Percentiles rank a stretch among this genome's conserved stretches.
Conservation (phyloP, 2,329 filamentous ascomycete genomes). For the Aspergillus caelatus region DNA sequence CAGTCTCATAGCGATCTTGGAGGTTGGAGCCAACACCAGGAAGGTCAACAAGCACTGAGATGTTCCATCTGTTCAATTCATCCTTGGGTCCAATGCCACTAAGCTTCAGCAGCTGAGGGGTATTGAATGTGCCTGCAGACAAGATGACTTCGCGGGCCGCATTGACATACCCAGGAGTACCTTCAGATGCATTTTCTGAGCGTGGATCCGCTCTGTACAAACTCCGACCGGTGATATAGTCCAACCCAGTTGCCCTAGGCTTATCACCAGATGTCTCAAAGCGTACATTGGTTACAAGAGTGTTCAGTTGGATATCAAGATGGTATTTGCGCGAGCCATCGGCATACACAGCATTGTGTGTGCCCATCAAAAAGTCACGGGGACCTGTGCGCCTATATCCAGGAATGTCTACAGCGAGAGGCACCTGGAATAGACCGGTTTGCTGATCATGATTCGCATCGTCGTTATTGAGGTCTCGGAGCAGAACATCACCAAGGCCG, state of each 20-base stretch:
- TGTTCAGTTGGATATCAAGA: slow-evolving; percentile 56
- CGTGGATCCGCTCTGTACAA: slow-evolving; percentile 51
- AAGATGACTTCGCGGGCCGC: slow-evolving; percentile 43
- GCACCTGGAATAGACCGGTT: slow-evolving; percentile 60
- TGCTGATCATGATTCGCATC: slow-evolving; percentile 48
- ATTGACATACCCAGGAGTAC: slow-evolving; percentile 36
- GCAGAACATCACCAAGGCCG: slow-evolving; percentile 50
- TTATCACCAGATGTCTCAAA: slow-evolving; percentile 42
- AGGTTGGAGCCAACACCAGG: slow-evolving; percentile 66
- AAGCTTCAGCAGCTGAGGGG: slow-evolving; percentile 65
- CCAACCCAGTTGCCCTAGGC: slow-evolving; percentile 50
- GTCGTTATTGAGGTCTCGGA: slow-evolving; percentile 57
- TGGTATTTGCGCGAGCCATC: slow-evolving; percentile 58
- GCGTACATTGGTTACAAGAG: slow-evolving; percentile 48
- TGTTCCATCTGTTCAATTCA: slow-evolving; percentile 55
- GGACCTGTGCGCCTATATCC: slow-evolving; percentile 55
- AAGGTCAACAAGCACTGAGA: slow-evolving; percentile 56
- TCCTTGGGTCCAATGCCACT: slow-evolving; percentile 60
- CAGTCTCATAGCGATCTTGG: slow-evolving; percentile 63
- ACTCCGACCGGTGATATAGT: slow-evolving; percentile 49
- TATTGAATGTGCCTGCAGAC: slow-evolving; percentile 61
- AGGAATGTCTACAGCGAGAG: slow-evolving; percentile 55
- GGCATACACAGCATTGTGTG: slow-evolving; percentile 51
- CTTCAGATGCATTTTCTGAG: slow-evolving; percentile 26
- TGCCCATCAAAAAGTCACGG: slow-evolving; percentile 58